phyloP scores from a whole-genome alignment of 2,329 filamentous ascomycete genomes.

The Zymoseptoria ardabiliae region DNA sequence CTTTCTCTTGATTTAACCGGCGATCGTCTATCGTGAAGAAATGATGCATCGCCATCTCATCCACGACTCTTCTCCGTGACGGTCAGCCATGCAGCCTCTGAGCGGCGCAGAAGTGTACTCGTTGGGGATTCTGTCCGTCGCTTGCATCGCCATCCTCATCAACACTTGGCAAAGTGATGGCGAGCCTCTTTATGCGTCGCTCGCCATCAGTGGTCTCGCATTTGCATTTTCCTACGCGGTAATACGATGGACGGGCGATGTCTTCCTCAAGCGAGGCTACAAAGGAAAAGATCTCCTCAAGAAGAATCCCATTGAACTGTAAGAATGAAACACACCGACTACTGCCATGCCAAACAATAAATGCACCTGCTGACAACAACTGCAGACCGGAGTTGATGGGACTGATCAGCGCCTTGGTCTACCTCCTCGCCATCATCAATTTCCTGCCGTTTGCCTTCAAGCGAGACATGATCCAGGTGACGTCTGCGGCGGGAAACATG shows the following conservation, averaged over 20 bases:
- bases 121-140: conserved; percentile 57
- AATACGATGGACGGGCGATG: conserved; percentile 86
- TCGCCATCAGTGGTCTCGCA: conserved; percentile 77
- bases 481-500: conserved; percentile 84
- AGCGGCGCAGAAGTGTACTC: conserved; percentile 49
- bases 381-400: conserved; percentile 87
- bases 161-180: conserved; percentile 81
- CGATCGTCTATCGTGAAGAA: neutral
- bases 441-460: conserved; percentile 98
- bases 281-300: conserved; percentile 88
- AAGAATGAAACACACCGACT: conserved; percentile 26
- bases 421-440: conserved; percentile 77
- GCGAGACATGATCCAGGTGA: conserved; percentile 93
- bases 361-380: conserved; percentile 17
- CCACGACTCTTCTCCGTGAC: neutral
- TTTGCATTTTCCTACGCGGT: conserved; percentile 77
- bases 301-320: conserved; percentile 66
- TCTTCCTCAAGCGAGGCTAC: conserved; percentile 80
- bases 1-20: neutral
- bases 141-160: conserved; percentile 64
- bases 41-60: neutral
- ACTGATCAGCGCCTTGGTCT: conserved; percentile 84
- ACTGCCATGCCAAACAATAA: neutral
- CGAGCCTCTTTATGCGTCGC: conserved; percentile 78
- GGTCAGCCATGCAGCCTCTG: conserved; percentile 31